Base-by-base conservation (phyloP, 305 asterid species). In the Fraxinus latifolia region DNA sequence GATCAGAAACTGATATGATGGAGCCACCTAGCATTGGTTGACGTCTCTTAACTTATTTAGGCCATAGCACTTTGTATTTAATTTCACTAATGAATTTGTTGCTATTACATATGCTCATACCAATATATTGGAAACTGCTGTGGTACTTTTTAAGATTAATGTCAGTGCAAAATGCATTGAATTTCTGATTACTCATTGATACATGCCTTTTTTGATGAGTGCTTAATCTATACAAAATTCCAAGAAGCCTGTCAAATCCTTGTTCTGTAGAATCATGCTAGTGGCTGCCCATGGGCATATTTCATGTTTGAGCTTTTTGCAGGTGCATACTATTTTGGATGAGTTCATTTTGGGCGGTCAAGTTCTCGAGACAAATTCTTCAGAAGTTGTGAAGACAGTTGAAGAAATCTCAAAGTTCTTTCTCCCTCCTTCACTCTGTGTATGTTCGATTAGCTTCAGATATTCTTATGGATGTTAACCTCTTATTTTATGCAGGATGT, bases 271-370 rank as follows among this genome's bases (percentile, higher is more conserved):
- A 37, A 11, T 27, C 65, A 8, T 76, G 83, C 44, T 37, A 12
- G 76, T 58, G 37, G 77, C 77, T 2, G 47, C 21, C 31, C 53
- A 79, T 1, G 14, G 21, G 27, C 37, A 80, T 27, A 72, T 33
- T 75, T 78, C 32, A 15, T 39, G 76, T 60, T 58, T 60, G 68
- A 36, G 74, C 60, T 74, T 76, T 85, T 84, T 37, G 82, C 91
- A 94, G 99, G 96, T 95, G 84, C 98, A 94, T 89, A 89, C 93
- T 77, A 89, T 95, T 82, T 84, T 94, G 89, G 97, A 94, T 77
- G 99, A 95, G 88, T 90, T 95, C 77, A 91, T 95, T 77, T 82
- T 93, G 87, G 99, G 98, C 34, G 99, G 99, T 82, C 97, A 95
- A 88, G 98, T 94, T 82, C 91, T 95, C 31, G 99, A 94, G 85